Percentiles rank a stretch among this genome's conserved stretches.
These are phyloP conservation scores for Parafenestella ontariensis DNA, from an alignment of 2,329 filamentous ascomycete species.

Conservation along the genomic window DNA sequence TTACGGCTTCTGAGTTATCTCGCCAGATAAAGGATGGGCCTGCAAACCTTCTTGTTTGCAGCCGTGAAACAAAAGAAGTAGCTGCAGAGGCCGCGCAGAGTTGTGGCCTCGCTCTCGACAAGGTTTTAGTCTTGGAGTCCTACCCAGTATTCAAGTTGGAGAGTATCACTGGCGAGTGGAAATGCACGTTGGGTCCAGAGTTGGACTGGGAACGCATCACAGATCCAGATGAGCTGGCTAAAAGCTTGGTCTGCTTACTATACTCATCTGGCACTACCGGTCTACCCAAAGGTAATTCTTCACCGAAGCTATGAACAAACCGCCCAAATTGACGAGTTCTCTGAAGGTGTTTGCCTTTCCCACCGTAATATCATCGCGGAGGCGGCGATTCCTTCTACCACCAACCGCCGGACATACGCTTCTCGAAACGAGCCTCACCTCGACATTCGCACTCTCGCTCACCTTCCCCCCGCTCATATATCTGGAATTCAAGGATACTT, in stretches of 20 bases:
- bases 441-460: slow-evolving; percentile 47
- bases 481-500: slow-evolving; percentile 54
- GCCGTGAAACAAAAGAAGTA: slow-evolving; percentile 56
- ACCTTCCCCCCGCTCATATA: slow-evolving; percentile 55
- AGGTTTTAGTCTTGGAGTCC: slow-evolving; percentile 51
- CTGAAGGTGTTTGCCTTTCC: slow-evolving; percentile 41
- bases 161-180: slow-evolving; percentile 35
- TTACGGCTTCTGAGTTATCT: slow-evolving; percentile 58
- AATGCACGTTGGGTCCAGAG: slow-evolving; percentile 10
- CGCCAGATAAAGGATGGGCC: slow-evolving; percentile 52
- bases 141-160: not conserved
- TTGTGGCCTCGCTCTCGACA: slow-evolving; percentile 52
- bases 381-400: not conserved
- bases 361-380: slow-evolving; percentile 44
- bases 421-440: slow-evolving; percentile 6
- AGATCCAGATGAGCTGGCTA: slow-evolving; percentile 54
- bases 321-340: too few species aligned
- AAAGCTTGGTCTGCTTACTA: slow-evolving; percentile 51
- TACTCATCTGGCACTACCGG: slow-evolving; percentile 55
- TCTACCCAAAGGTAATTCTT: slow-evolving; percentile 44
- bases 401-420: slow-evolving; percentile 11
- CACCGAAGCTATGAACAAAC: too few species aligned
- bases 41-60: slow-evolving; percentile 53
- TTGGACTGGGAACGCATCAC: slow-evolving; percentile 61
- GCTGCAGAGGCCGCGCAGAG: slow-evolving; percentile 56